These are phyloP conservation scores for Lactifluus piperatus DNA, from an alignment of 768 basidiomycete genomes.

Conservation along the genomic window DNA sequence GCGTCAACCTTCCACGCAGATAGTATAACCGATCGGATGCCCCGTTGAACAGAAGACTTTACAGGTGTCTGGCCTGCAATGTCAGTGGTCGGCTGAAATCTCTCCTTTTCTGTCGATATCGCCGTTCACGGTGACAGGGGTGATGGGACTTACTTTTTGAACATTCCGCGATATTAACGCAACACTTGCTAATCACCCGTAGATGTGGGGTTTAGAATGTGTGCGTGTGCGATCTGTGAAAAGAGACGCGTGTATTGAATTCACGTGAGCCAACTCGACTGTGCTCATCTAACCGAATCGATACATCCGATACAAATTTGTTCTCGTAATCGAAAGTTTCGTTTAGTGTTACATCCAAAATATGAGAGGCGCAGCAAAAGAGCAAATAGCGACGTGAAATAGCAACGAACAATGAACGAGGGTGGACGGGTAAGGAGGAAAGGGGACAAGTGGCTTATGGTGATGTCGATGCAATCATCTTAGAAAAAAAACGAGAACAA, in stretches of 20 bases:
- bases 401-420: conserved; percentile 6
- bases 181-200: not conserved
- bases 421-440: not conserved
- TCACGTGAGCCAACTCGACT: not conserved
- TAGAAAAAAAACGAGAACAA: conserved; percentile 12
- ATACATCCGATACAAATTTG: conserved; percentile 22
- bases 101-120: conserved; percentile 24
- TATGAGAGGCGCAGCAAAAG: conserved; percentile 15
- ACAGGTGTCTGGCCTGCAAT: conserved; percentile 85
- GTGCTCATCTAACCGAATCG: conserved; percentile 7
- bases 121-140: not conserved
- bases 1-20: conserved; percentile 77
- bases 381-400: conserved; percentile 18
- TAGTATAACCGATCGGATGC: conserved; percentile 71
- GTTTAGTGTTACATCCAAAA: conserved; percentile 19
- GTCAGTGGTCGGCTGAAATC: conserved; percentile 69
- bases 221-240: conserved; percentile 3
- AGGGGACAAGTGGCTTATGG: conserved; percentile 9
- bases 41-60: conserved; percentile 88
- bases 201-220: not conserved
- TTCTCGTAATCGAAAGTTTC: conserved; percentile 12
- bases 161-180: conserved; percentile 37
- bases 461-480: conserved; percentile 11
- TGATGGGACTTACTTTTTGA: conserved; percentile 56
- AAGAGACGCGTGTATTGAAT: not conserved